Base-by-base conservation (phyloP, 805 yeast genomes). In the Maudiozyma barnettii region DNA sequence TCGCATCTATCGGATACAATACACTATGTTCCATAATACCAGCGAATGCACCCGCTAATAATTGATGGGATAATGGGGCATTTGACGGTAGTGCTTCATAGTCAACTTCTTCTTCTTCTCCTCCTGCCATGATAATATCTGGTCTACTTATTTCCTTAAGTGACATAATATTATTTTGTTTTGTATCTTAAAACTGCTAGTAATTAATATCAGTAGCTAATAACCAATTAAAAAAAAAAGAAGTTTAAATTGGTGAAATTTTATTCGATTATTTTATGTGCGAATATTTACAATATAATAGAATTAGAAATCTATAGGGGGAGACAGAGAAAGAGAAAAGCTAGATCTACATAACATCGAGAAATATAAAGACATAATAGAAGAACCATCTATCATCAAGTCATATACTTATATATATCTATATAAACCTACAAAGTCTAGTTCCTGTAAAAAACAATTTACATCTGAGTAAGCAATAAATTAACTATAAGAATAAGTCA, bases 1-100 rank as follows among this genome's bases (percentile, higher is more conserved):
- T 77, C n/a, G 95, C 91, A 64, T 91, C 99, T 38, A 91, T 80
- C 1, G 99, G 99, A 63, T 81, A 91, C 96, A 91, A 88, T 41
- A 91, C 88, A 1, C 96, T 81, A 67, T 91, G 99, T 64, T 91
- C 99, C 97, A 91, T 87, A 48, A 93, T 87, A 23, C 99, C 99
- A n/a, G 99, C 98, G 68, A 89, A 86, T 0, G 97, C 98, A 10
- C 99, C 99, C 1, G 98, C 98, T 12, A 79, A 62, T 51, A 91
- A 74, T 62, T 90, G 95, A 4, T 95, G 86, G 5, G 79, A 62
- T 46, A 93, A 69, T 1, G 96, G 81, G 10, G 96, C 89, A 58
- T 81, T 80, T 33, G 81, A 85, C 1, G 98, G 98, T 26, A 91
- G 74, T 5, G 96, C 81, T 66, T 91, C 99, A 66, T 91, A 91